These are phyloP conservation scores for Vicia faba DNA, from an alignment of 306 rosid species.

Conservation along the genomic window DNA sequence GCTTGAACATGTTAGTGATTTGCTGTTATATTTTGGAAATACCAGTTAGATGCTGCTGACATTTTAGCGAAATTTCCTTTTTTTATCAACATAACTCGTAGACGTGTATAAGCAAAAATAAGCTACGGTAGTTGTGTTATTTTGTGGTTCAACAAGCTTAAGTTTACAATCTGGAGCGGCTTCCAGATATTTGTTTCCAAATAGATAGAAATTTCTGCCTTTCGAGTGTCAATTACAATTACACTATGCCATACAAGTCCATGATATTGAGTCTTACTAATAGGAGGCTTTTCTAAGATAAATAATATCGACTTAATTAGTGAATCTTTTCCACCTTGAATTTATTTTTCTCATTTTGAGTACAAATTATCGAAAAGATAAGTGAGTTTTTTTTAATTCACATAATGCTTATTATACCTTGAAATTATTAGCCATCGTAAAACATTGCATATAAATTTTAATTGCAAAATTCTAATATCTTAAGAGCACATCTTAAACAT, in stretches of 20 bases:
- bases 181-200: background rate
- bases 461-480: too few relatives aligned
- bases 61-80: too few relatives aligned
- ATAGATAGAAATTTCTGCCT: background rate
- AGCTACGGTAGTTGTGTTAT: background rate
- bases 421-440: background rate
- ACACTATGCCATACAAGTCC: background rate
- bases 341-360: background rate
- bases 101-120: background rate
- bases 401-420: too few relatives aligned
- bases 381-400: too few relatives aligned
- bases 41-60: background rate
- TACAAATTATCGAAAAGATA: too few relatives aligned
- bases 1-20: background rate
- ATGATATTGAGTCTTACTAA: background rate
- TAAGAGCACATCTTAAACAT: too few relatives aligned
- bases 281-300: background rate
- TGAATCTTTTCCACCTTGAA: background rate
- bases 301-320: background rate
- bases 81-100: background rate
- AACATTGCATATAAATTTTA: background rate
- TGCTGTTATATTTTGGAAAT: background rate
- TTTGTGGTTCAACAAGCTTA: background rate
- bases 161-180: background rate
- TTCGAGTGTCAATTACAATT: background rate